Base-by-base conservation (phyloP, 1,284 basidiomycete genomes). In the Trichosporon ovoides region DNA sequence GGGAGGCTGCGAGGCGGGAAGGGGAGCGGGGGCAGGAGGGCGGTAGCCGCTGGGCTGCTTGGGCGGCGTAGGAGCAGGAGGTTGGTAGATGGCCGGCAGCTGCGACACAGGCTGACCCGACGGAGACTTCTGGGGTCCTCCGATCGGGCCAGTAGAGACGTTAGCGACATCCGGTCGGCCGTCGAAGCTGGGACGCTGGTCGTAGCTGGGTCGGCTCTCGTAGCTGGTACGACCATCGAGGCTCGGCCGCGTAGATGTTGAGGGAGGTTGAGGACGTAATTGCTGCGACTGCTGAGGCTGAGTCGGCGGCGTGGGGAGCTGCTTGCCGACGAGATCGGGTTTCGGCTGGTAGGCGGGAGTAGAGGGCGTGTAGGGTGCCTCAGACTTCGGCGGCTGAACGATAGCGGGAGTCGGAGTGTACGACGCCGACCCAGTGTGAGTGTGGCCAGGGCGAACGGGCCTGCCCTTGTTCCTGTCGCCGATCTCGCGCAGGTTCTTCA, bases 401-500 rank as follows among this genome's bases (percentile, higher is more conserved):
- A 38, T 40, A 38, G 28, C 12, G 20, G 53, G 57, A 22, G 43
- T 16, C 24, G 43, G 43, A 56, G 56, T 48, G 65, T 61, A 55
- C 55, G 63, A 38, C 55, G 60, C 43, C 66, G 69, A 38, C 31
- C 53, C 22, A 33, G 70, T 69, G 14, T 60, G 37, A 36, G 67
- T 61, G 36, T 67, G 38, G 14, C 69, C 66, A 7, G 70, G 66
- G 36, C 70, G 61, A n/a, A 68, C 62, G 22, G 43, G 43, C 43
- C 28, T 28, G 43, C 24, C 9, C 71, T 65, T 37, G 66, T 46
- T 13, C 65, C 66, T 7, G 70, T 61, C 43, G 22, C 43, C 43
- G 71, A 84, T 93, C 59, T 82, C 81, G 66, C 83, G 88, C 81
- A 92, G 87, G 75, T 95, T 89, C 61, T 87, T 86, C 56, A 98